phyloP scores from a whole-genome alignment of 352 stramenopile genomes.

The Phytophthora litchii region DNA sequence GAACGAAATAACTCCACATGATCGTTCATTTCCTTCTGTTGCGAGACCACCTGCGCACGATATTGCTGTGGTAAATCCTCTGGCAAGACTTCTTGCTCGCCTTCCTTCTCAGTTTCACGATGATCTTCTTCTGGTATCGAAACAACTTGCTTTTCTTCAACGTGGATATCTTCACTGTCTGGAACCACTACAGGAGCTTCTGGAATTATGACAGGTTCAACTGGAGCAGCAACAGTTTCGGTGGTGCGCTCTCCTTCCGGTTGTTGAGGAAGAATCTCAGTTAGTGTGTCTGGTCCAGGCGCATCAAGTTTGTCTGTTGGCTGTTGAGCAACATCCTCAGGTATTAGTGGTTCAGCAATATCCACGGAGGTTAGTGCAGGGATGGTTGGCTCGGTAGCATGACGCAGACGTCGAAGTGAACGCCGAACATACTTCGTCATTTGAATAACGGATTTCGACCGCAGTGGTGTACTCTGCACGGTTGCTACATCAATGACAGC shows the following conservation, averaged over 20 bases:
- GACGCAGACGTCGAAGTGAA: constrained; percentile 14
- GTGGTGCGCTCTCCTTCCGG: constrained; percentile 34
- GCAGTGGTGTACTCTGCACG: not conserved
- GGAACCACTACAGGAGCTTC: not conserved
- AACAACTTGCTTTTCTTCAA: constrained; percentile 8
- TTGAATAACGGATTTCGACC: constrained; percentile 4
- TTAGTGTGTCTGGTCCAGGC: not conserved
- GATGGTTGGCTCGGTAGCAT: constrained; percentile 1
- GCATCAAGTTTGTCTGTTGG: constrained; percentile 2
- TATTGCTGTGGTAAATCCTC: constrained; percentile 31
- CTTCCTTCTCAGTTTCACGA: constrained; percentile 1
- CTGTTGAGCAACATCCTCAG: constrained; percentile 12
- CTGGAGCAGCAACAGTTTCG: constrained; percentile 2
- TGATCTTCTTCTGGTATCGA: not conserved
- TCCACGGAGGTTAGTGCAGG: not conserved
- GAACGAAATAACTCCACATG: constrained; percentile 35
- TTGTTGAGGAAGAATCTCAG: constrained; percentile 13
- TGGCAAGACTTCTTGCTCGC: constrained; percentile 3
- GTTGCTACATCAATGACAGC: not conserved
- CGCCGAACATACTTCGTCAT: constrained; percentile 22
- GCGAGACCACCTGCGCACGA: constrained; percentile 30
- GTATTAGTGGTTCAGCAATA: constrained; percentile 3
- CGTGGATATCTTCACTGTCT: not conserved
- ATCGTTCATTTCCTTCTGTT: constrained; percentile 37
- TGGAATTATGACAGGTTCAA: not conserved